These are phyloP conservation scores for Cyberlindnera euphorbiae DNA, from an alignment of 805 yeast genomes.

Conservation along the genomic window DNA sequence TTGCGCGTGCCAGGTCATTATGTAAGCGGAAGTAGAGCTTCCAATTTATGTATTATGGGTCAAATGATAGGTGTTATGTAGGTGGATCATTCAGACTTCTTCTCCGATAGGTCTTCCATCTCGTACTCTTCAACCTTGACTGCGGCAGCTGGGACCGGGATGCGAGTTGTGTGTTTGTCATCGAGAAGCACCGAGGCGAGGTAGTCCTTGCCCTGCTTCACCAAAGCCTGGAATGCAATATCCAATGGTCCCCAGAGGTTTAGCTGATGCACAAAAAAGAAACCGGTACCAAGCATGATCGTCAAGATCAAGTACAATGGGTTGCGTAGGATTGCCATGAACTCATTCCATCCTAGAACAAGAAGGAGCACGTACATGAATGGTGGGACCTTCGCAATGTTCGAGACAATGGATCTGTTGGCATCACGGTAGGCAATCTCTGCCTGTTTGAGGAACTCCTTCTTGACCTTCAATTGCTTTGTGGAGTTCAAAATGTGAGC, in stretches of 20 bases:
- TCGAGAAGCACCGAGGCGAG: slow-evolving; percentile 56
- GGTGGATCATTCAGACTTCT: too few species aligned
- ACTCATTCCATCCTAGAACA: slow-evolving; percentile 93
- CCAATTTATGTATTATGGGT: too few species aligned
- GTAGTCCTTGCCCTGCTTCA: slow-evolving; percentile 48
- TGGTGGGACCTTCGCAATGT: slow-evolving; percentile 75
- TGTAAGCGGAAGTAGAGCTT: too few species aligned
- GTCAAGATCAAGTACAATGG: slow-evolving; percentile 73
- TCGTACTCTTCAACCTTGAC: slow-evolving; percentile 26
- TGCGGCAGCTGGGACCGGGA: slow-evolving; percentile 11
- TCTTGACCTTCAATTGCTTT: slow-evolving; percentile 52
- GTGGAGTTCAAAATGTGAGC: slow-evolving; percentile 51
- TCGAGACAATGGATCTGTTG: slow-evolving; percentile 76
- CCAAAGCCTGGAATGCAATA: slow-evolving; percentile 52
- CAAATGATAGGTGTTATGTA: too few species aligned
- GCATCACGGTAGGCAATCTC: slow-evolving; percentile 84
- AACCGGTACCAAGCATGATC: slow-evolving; percentile 52
- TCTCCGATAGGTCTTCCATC: slow-evolving; percentile 27
- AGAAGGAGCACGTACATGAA: slow-evolving; percentile 71
- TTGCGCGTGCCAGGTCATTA: too few species aligned
- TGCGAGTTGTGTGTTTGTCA: slow-evolving; percentile 38
- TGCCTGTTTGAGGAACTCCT: slow-evolving; percentile 65
- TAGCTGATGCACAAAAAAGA: slow-evolving; percentile 62
- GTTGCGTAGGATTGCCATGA: slow-evolving; percentile 79
- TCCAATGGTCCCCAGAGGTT: slow-evolving; percentile 76